Evolutionary conservation across 2,329 filamentous ascomycete genomes (phyloP).

Genomic region (Ophiocordyceps sinensis): DNA sequence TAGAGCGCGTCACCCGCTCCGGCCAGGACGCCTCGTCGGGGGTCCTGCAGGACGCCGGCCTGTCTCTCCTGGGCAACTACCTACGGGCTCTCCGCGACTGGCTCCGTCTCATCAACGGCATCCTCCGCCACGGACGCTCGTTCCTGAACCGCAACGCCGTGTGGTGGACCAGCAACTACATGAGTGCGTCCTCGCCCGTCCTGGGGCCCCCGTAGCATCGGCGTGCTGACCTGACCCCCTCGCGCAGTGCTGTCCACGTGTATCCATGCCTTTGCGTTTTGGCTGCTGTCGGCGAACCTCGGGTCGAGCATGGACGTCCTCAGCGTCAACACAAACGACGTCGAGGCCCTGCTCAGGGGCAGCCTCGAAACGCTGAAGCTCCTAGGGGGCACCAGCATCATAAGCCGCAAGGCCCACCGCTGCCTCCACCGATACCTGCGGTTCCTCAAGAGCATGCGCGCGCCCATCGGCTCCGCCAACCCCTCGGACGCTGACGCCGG

Average conservation of each 20-base stretch:
- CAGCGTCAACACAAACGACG: slow-evolving; percentile 3
- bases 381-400: slow-evolving; percentile 8
- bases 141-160: slow-evolving; percentile 12
- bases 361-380: slow-evolving; percentile 6
- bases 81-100: slow-evolving; percentile 7
- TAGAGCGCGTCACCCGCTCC: slow-evolving; percentile 6
- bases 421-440: slow-evolving; percentile 8
- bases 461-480: not conserved
- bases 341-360: slow-evolving; percentile 4
- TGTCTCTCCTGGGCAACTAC: slow-evolving; percentile 9
- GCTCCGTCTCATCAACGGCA: slow-evolving; percentile 6
- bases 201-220: not conserved
- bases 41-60: slow-evolving; percentile 5
- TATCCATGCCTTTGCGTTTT: slow-evolving; percentile 13
- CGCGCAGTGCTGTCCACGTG: slow-evolving; percentile 12
- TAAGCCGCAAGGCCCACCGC: slow-evolving; percentile 10
- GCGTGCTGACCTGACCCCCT: not conserved
- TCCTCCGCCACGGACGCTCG: slow-evolving; percentile 5
- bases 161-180: slow-evolving; percentile 19
- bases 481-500: not conserved
- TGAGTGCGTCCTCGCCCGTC: slow-evolving; percentile 8
- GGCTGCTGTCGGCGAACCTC: slow-evolving; percentile 8
- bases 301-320: not conserved
- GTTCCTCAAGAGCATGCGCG: slow-evolving; percentile 6
- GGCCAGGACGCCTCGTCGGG: slow-evolving; percentile 1